These are phyloP conservation scores for Umbilicus rupestris DNA, from an alignment of 164 flowering plant species.

Conservation along the genomic window DNA sequence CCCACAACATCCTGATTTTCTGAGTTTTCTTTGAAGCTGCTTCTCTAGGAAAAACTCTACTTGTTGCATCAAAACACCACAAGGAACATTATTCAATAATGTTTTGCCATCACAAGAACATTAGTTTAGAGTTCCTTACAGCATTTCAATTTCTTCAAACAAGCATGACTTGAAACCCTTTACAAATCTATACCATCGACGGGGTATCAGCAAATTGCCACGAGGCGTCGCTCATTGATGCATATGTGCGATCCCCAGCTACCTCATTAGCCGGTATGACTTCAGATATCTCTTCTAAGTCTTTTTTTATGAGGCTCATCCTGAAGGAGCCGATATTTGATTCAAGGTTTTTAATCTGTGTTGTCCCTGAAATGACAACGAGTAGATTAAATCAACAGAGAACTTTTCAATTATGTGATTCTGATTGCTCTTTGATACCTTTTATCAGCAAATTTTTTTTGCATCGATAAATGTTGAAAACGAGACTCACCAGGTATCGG, in stretches of 20 bases:
- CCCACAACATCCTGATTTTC: no score
- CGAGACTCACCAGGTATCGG: conserved; percentile 23
- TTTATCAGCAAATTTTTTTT: neutral
- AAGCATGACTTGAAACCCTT: neutral
- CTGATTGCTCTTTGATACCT: neutral
- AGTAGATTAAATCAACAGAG: neutral
- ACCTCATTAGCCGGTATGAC: conserved; percentile 27
- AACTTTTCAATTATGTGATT: no score
- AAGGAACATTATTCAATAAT: no score
- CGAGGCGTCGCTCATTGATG: neutral
- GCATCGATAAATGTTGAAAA: neutral
- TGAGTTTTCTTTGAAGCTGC: no score
- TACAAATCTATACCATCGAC: conserved; percentile 1
- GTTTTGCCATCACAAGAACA: no score
- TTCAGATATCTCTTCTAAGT: conserved; percentile 26
- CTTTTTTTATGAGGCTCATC: conserved; percentile 23
- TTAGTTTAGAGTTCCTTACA: no score
- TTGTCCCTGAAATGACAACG: conserved; percentile 25
- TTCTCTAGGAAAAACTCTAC: no score
- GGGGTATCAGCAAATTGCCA: conserved; percentile 28
- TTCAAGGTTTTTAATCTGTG: conserved; percentile 21
- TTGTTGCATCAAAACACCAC: no score
- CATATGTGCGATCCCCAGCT: conserved; percentile 15
- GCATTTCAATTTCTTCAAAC: neutral
- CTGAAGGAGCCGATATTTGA: conserved; percentile 20